Evolutionary conservation across 805 yeast genomes (phyloP), one percentile per base, ranked within the genome.

Genomic region (Candida ipomoeae): DNA sequence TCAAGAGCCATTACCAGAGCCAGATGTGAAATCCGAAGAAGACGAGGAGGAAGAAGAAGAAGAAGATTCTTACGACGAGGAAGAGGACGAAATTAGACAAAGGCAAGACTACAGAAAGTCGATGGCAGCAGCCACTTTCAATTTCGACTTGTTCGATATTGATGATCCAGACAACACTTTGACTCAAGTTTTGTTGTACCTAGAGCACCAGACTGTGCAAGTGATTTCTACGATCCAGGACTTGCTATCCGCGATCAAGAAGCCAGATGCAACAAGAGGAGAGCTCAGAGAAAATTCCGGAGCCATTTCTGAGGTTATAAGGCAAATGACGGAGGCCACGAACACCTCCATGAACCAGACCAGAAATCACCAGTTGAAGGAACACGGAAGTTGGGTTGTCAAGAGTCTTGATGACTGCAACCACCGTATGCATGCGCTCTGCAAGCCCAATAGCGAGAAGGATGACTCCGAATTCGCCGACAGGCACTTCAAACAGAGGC

Each of bases 131-230:
- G 78, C 79, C 8, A 77, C 81, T 2, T 87, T 85, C 68, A 85
- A 85, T 66, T 75, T 87, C 47, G 87, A 85, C 50, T 79, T 83
- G 33, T 89, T 87, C 67, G 89, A 88, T 67, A 84, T 87, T 48
- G 85, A 84, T 50, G 87, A 89, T 60, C 96, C 96, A 1, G 97
- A 91, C 62, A 88, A 89, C 64, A 87, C 96, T 1, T 77, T 91
- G 55, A 82, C 89, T 6, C 95, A 89, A 61, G 81, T 92, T 52
- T 79, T 91, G 60, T 75, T 84, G 29, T 92, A 90, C 64, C 75
- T 92, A 60, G 98, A 92, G 65, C 96, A 89, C 67, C 96, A 91
- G 69, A 91, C 97, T 0, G 91, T 88, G 15, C 87, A 87, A 60
- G 97, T 92, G 2, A 91, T 92, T 44, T 81, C 90, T 13, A 88